Base-by-base conservation (phyloP, 345 rosid genomes). In the Hibiscus trionum region DNA sequence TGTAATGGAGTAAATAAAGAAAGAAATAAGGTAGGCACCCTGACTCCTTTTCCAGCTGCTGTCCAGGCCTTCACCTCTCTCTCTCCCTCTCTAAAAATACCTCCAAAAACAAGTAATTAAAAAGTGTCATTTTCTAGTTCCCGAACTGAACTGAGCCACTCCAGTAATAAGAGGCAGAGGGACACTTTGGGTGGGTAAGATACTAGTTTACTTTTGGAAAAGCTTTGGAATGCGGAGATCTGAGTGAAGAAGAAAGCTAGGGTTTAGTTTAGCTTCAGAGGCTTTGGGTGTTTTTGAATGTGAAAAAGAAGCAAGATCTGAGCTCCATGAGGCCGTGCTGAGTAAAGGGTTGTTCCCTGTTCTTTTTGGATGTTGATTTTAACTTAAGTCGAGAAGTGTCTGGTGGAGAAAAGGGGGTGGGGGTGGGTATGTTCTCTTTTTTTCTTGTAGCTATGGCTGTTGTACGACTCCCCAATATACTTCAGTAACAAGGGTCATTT, bases 231-330 rank as follows among this genome's bases (percentile, higher is more conserved):
- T 50, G 55, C 15, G 55, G 55, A 50, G 55, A 50, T 50, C 55
- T 16, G 55, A 16, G 55, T 50, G 55, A 15, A 49, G 55, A 50
- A 50, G 55, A 4, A 50, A 50, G 55, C 19, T 50, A 50, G 55
- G 55, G 55, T 50, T 50, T 50, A 50, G 55, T 50, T 50, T 50
- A 50, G 55, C 14, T 50, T 50, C 4, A 37, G 42, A 37, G 10
- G 55, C 55, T 50, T 50, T 42, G 47, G 47, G 47, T 10, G 47
- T 10, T 42, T 42, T 42, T 42, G 47, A 17, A 11, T 37, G 47
- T 66, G 21, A 47, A 26, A 96, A 47, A 66, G 37, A 66, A 66
- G 70, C 39, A 66, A 47, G 57, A 66, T 66, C 70, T 27, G 70
- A 66, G 57, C 39, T 26, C 49, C 57, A 47, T 66, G 39, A 47